phyloP scores from a whole-genome alignment of 2,329 filamentous ascomycete genomes.

The Colletotrichum phormii region DNA sequence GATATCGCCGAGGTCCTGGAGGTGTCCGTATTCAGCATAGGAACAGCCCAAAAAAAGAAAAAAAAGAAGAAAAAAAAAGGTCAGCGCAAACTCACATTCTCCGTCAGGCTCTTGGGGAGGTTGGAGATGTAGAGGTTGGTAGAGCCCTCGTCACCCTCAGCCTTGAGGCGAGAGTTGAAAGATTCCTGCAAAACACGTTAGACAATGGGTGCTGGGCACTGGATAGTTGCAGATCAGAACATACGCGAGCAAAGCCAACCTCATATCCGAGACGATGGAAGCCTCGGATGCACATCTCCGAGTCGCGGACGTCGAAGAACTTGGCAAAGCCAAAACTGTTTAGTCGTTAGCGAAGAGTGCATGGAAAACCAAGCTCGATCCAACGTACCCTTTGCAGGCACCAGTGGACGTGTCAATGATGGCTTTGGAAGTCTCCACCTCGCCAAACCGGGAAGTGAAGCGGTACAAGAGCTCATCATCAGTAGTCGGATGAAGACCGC shows the following conservation, averaged over 20 bases:
- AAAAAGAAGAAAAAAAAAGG: background rate
- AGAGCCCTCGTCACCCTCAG: constrained; percentile 87
- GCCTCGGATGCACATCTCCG: constrained; percentile 94
- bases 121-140: constrained; percentile 99
- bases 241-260: constrained; percentile 93
- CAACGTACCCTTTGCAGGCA: constrained; percentile 90
- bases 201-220: constrained; percentile 14
- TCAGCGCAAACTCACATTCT: constrained; percentile 73
- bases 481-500: constrained; percentile 93
- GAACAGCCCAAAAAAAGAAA: background rate
- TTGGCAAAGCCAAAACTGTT: constrained; percentile 96
- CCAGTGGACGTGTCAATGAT: constrained; percentile 96
- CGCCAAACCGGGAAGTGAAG: constrained; percentile 89
- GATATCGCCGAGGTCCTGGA: constrained; percentile 79
- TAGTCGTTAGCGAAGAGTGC: constrained; percentile 43
- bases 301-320: constrained; percentile 87
- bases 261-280: constrained; percentile 97
- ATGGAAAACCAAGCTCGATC: constrained; percentile 5
- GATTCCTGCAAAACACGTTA: constrained; percentile 76
- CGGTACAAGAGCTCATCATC: constrained; percentile 88
- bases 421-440: constrained; percentile 96
- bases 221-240: constrained; percentile 42
- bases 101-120: constrained; percentile 90
- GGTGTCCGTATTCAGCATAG: constrained; percentile 4
- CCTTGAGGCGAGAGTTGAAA: constrained; percentile 98